Conservation (phyloP, 192 early-diverging fungal species). For the Diversispora epigaea region DNA sequence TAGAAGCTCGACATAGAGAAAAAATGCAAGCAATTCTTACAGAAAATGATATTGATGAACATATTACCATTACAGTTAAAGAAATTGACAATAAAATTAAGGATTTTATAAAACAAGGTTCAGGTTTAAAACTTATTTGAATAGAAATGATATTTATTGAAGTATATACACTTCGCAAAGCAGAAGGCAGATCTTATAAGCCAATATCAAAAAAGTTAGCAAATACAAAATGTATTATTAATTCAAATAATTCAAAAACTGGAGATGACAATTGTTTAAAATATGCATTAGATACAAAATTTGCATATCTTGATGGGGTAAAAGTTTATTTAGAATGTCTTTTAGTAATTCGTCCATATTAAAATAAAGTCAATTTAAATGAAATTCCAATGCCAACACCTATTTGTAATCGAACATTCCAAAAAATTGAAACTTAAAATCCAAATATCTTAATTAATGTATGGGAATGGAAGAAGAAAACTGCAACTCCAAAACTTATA, state of each 20-base stretch:
- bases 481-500: slow-evolving; percentile 16
- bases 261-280: too few species aligned
- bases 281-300: background rate
- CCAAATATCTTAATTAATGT: slow-evolving; percentile 17
- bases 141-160: slow-evolving; percentile 23
- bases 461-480: slow-evolving; percentile 3
- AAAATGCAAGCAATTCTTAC: background rate
- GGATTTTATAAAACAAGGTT: background rate
- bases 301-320: background rate
- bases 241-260: too few species aligned
- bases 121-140: background rate
- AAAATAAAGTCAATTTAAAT: slow-evolving; percentile 16
- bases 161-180: background rate
- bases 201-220: too few species aligned
- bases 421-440: too few species aligned
- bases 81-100: too few species aligned
- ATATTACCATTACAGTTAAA: slow-evolving; percentile 1
- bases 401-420: background rate
- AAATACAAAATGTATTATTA: too few species aligned
- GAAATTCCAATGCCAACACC: slow-evolving; percentile 2
- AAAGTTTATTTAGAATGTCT: background rate
- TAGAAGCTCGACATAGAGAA: background rate
- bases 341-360: slow-evolving; percentile 11
- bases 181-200: background rate
- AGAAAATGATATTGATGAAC: slow-evolving; percentile 14